Evolutionary conservation across 257 asterid genomes (phyloP).

Genomic region (Gardenia jasminoides): DNA sequence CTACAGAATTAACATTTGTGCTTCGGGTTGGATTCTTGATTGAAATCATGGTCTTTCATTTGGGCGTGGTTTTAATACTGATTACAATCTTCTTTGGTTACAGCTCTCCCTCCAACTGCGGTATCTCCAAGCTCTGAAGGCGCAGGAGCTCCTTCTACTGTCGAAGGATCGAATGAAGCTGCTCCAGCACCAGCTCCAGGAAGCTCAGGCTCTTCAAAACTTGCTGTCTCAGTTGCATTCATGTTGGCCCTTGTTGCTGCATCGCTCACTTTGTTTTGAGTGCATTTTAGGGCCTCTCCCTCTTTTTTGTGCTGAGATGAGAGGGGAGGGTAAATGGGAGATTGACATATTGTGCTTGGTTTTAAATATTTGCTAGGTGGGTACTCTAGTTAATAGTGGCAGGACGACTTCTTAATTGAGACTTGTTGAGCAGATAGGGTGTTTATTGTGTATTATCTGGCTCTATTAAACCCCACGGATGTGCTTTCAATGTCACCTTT

Average conservation of each 20-base stretch:
- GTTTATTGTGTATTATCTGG: background rate
- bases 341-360: constrained; percentile 5
- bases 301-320: constrained; percentile 6
- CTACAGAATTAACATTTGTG: background rate
- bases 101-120: constrained; percentile 59
- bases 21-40: background rate
- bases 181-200: constrained; percentile 48
- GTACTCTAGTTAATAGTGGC: constrained; percentile 1
- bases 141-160: constrained; percentile 32
- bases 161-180: constrained; percentile 27
- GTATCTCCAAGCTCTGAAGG: constrained; percentile 40
- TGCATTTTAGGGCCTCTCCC: background rate
- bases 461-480: background rate
- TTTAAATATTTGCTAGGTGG: constrained; percentile 3
- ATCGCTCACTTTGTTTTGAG: constrained; percentile 40
- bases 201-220: constrained; percentile 36
- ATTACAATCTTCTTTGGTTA: background rate
- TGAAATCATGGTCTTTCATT: background rate
- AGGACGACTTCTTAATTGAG: background rate
- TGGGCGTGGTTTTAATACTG: background rate
- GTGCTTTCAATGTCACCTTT: no score
- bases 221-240: constrained; percentile 25
- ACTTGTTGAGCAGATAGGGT: constrained; percentile 4
- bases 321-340: constrained; percentile 24
- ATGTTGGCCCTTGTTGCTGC: constrained; percentile 18